Base-by-base conservation (phyloP, 768 basidiomycete genomes). In the Tylopilus vinaceipallidus region DNA sequence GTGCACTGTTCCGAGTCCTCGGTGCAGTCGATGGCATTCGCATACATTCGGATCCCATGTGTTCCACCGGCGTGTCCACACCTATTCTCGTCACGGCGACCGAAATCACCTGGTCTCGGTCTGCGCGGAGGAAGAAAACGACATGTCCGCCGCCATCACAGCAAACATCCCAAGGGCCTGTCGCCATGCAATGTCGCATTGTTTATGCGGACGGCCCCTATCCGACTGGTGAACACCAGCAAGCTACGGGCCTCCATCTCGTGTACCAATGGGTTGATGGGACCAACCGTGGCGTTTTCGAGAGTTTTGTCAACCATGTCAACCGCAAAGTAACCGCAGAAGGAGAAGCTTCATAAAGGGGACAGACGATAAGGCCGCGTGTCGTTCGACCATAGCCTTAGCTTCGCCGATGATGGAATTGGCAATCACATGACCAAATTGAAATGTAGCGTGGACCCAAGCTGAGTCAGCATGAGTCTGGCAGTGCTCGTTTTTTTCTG, bases 271-370 rank as follows among this genome's bases (percentile, higher is more conserved):
- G 90, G 89, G 59, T 83, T 19, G 71, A 70, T 41, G 90, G 90
- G 0, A 61, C 49, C 24, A 81, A 89, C 24, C 62, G 84, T 35
- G 54, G 54, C 0, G 41, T 85, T 44, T 85, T 86, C 39, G 86
- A 88, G 59, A 80, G 84, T 36, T 84, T 91, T 54, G 75, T 73
- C 19, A 79, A 79, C 50, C 87, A 89, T 72, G 67, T 88, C 19
- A 74, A 72, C 40, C 72, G 79, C 52, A 85, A 81, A 58, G 58
- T 81, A 20, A 27, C 22, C 4, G 37, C 43, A n/a, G n/a, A n/a
- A n/a, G n/a, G n/a, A n/a, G n/a, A n/a, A n/a, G n/a, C n/a, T n/a
- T n/a, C n/a, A n/a, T n/a, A n/a, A n/a, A n/a, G n/a, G n/a, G n/a
- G n/a, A n/a, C n/a, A n/a, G n/a, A n/a, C n/a, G n/a, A n/a, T n/a